phyloP scores from a whole-genome alignment of 257 asterid genomes.

The Solanum sejunctum region DNA sequence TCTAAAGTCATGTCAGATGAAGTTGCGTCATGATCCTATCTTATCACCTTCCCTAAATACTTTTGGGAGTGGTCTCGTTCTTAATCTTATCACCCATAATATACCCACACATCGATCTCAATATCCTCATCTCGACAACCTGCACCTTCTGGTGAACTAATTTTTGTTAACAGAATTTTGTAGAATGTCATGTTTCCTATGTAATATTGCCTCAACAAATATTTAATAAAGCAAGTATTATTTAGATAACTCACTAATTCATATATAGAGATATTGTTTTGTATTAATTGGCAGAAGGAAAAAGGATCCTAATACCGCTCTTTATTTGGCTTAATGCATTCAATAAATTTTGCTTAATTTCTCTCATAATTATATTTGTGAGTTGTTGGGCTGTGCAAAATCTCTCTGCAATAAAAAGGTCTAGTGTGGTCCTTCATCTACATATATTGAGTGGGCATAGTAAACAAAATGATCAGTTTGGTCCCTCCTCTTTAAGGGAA shows the following conservation, averaged over 20 bases:
- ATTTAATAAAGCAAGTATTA: neutral
- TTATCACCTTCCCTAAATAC: too few species aligned
- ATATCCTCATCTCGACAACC: too few species aligned
- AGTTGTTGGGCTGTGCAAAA: neutral
- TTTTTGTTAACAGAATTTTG: neutral
- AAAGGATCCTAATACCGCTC: neutral
- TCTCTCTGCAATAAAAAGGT: constrained; percentile 1
- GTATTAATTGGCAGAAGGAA: neutral
- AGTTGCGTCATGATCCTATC: too few species aligned
- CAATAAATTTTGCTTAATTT: neutral
- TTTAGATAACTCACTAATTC: neutral
- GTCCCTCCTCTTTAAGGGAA: constrained; percentile 13
- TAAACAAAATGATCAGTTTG: constrained; percentile 8
- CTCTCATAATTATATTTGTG: neutral
- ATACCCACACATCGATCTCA: too few species aligned
- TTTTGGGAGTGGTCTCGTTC: too few species aligned
- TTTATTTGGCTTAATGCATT: neutral
- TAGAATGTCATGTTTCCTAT: neutral
- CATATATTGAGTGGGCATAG: neutral
- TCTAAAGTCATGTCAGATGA: too few species aligned
- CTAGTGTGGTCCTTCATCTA: constrained; percentile 16
- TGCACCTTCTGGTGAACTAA: too few species aligned
- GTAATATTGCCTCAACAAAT: neutral
- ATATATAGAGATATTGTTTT: neutral
- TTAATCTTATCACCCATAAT: too few species aligned